A percentile compares a stretch with the other conserved stretches of the same genome.
Conservation (phyloP, 345 rosid species). For the Limnanthes douglasii region DNA sequence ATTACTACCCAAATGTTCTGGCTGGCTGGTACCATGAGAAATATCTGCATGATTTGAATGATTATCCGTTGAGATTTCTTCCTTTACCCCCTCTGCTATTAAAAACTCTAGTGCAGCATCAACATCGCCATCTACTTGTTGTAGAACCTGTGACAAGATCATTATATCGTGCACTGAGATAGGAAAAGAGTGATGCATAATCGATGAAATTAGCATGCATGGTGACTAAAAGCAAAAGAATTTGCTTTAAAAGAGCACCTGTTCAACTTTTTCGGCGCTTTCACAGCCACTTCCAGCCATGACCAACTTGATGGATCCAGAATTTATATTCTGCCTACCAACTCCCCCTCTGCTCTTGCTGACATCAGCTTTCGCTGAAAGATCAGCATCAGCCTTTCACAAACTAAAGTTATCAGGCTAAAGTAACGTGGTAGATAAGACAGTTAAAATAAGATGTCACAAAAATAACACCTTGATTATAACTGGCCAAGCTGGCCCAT, state of each 20-base stretch:
- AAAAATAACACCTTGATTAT: conserved; percentile 42
- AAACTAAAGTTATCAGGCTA: conserved; percentile 35
- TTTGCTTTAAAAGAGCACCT: conserved; percentile 28
- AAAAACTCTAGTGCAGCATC: conserved; percentile 80
- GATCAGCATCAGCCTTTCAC: conserved; percentile 83
- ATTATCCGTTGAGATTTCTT: conserved; percentile 16
- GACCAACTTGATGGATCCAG: conserved; percentile 50
- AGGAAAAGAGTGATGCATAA: conserved; percentile 1
- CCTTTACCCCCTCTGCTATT: conserved; percentile 47
- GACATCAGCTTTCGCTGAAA: conserved; percentile 41
- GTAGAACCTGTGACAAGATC: conserved; percentile 34
- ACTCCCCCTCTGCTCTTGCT: conserved; percentile 29
- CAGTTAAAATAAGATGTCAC: neutral
- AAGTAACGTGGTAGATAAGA: conserved; percentile 8
- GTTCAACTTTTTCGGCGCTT: conserved; percentile 45
- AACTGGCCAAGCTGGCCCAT: conserved; percentile 62
- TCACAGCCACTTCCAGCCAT: conserved; percentile 74
- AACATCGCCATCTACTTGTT: conserved; percentile 63
- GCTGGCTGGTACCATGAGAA: conserved; percentile 42
- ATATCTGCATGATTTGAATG: no score
- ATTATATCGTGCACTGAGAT: neutral
- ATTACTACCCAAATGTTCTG: conserved; percentile 15
- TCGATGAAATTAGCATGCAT: no score
- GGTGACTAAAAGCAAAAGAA: neutral
- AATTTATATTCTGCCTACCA: conserved; percentile 16